Conservation (phyloP, 2,329 filamentous ascomycete species). For the Fusarium longipes region DNA sequence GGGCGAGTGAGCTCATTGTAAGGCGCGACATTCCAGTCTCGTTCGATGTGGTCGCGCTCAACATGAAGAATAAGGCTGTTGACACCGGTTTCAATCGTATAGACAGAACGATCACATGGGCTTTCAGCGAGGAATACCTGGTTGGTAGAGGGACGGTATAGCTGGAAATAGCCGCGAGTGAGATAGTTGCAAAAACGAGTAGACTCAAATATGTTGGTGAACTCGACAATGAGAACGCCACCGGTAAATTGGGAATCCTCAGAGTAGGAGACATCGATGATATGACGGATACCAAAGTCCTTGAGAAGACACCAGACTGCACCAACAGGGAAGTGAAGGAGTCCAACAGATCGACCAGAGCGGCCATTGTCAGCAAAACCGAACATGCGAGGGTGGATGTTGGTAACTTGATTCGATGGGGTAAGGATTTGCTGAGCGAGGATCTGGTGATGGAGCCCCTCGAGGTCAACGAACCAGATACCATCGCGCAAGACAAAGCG, state of each 20-base stretch:
- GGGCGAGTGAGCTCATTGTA: background rate
- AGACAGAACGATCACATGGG: background rate
- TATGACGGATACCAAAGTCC: slow-evolving; percentile 11
- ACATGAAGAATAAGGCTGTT: background rate
- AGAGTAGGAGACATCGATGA: slow-evolving; percentile 5
- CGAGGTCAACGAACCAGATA: background rate
- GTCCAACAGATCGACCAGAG: slow-evolving; percentile 24
- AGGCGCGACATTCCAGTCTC: background rate
- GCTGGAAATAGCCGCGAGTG: accelerated
- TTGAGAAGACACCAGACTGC: slow-evolving; percentile 40
- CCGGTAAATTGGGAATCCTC: no score
- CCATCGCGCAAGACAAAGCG: no score
- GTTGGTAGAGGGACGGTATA: background rate
- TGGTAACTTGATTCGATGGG: background rate
- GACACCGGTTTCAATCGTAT: background rate
- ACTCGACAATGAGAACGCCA: slow-evolving; percentile 16
- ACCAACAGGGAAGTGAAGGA: slow-evolving; percentile 33
- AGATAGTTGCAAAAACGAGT: background rate
- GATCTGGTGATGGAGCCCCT: background rate
- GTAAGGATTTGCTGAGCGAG: background rate
- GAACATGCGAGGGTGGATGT: background rate
- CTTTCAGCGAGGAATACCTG: background rate
- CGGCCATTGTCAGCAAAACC: background rate
- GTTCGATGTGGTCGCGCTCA: background rate
- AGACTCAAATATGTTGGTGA: slow-evolving; percentile 30